A percentile compares a stretch with the other conserved stretches of the same genome.
Evolutionary conservation across 805 yeast species (phyloP).

Genomic region (Myxozyma nipponensis): DNA sequence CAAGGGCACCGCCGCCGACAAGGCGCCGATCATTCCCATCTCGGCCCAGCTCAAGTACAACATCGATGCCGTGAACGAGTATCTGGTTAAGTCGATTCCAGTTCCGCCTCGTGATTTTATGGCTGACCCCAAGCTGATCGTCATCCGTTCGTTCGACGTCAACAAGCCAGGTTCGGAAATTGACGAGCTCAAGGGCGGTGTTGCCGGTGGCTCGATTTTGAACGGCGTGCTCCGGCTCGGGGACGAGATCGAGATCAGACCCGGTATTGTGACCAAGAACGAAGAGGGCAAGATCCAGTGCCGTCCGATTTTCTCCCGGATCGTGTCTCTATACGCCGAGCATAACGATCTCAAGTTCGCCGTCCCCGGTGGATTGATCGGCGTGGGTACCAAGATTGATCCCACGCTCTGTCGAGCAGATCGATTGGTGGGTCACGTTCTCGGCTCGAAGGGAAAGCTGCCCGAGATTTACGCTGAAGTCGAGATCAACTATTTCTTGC

Average conservation of each 20-base stretch:
- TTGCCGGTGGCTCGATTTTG: conserved; percentile 98
- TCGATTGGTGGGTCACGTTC: conserved; percentile 98
- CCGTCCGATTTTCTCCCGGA: conserved; percentile 90
- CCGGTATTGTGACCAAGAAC: conserved; percentile 97
- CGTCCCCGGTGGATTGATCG: conserved; percentile 99
- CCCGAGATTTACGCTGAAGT: conserved; percentile 96
- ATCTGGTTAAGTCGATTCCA: conserved; percentile 91
- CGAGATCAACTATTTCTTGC: conserved; percentile 92
- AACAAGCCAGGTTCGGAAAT: conserved; percentile 98
- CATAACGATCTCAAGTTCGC: conserved; percentile 97
- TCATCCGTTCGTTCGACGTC: conserved; percentile 96
- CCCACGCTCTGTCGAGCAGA: conserved; percentile 99
- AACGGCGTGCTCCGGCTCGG: conserved; percentile 96
- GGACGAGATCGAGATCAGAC: conserved; percentile 97
- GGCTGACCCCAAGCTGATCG: conserved; percentile 91
- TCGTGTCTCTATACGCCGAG: conserved; percentile 93
- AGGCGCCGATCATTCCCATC: conserved; percentile 98
- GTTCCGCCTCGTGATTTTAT: conserved; percentile 93
- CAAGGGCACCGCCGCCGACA: conserved; percentile 97
- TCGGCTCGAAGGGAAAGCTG: conserved; percentile 93
- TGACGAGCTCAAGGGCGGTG: conserved; percentile 97
- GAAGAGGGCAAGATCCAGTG: conserved; percentile 85
- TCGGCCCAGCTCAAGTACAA: conserved; percentile 98
- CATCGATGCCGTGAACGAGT: conserved; percentile 97
- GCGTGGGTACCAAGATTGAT: conserved; percentile 98